phyloP scores from a whole-genome alignment of 1,284 basidiomycete genomes.

The Xerocomus nothofagi region DNA sequence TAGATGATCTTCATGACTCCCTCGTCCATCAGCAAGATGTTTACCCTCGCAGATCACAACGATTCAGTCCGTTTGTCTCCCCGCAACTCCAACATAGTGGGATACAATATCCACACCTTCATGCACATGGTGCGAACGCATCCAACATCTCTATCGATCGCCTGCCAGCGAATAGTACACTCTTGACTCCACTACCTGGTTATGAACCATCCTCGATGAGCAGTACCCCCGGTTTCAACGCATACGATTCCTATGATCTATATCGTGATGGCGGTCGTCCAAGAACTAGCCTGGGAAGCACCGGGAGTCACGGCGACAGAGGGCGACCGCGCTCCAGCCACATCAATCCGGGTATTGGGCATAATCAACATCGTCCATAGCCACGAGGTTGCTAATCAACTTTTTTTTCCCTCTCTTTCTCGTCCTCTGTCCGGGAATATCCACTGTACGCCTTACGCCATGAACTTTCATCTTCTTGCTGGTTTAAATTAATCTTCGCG shows the following conservation, averaged over 20 bases:
- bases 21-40: slow-evolving; percentile 18
- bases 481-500: slow-evolving; percentile 6
- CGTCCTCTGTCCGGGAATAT: background rate
- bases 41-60: slow-evolving; percentile 31
- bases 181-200: slow-evolving; percentile 50
- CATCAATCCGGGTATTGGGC: slow-evolving; percentile 9
- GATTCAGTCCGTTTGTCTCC: slow-evolving; percentile 25
- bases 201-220: slow-evolving; percentile 35
- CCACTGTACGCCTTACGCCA: slow-evolving; percentile 6
- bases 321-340: slow-evolving; percentile 26
- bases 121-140: slow-evolving; percentile 11
- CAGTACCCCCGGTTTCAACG: slow-evolving; percentile 7
- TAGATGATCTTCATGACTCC: slow-evolving; percentile 24
- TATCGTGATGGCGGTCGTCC: slow-evolving; percentile 24
- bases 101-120: slow-evolving; percentile 17
- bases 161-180: slow-evolving; percentile 49
- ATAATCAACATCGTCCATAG: slow-evolving; percentile 7
- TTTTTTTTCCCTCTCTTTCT: background rate
- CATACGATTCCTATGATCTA: slow-evolving; percentile 22
- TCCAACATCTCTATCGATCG: slow-evolving; percentile 24
- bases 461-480: slow-evolving; percentile 4
- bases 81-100: slow-evolving; percentile 18
- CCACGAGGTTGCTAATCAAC: background rate
- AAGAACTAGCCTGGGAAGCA: slow-evolving; percentile 20
- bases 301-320: slow-evolving; percentile 25